Base-by-base conservation (phyloP, 2,329 filamentous ascomycete genomes). In the Arachnopeziza araneosa region DNA sequence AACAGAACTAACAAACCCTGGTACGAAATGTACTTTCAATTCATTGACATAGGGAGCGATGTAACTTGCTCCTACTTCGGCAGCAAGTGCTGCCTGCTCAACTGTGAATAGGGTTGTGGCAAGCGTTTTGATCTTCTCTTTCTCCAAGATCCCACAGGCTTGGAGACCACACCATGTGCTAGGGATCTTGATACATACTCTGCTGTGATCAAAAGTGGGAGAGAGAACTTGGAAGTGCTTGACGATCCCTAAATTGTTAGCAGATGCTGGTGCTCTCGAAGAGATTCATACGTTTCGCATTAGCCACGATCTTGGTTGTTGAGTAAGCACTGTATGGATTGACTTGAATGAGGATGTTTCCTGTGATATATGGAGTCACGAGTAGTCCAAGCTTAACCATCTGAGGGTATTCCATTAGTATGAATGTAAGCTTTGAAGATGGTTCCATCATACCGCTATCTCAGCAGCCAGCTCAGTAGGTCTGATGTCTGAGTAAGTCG, bases 21-120 rank as follows among this genome's bases (percentile, higher is more conserved):
- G 67, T 50, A 83, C 80, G 59, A 86, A 83, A 66, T 87, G 84
- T 5, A 86, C 85, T 63, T 80, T 81, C 50, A 88, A 73, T 64
- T 87, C 84, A 67, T 88, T 87, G 30, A 88, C 82, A 63, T 87
- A 88, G 0, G 86, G 85, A 0, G 85, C 83, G 51, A 88, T 82
- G 66, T 87, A 88, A 0, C 79, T 79, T 65, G 84, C 87, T 3
- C 78, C 77, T 0, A 78, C 81, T 55, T 84, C 79, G 0, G 77
- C 80, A 0, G 85, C 85, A 1, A 86, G 73, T 1, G 77, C 76
- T 0, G 83, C 85, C 68, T 88, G 85, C 50, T 82, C 77, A 66
- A 86, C 77, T 51, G 80, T 82, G 66, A 88, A 88, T 54, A 89
- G 74, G 1, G 83, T 86, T 0, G 85, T 88, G 0, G 83, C 83